Conservation (phyloP, 352 stramenopile species). For the Pythium chondricola region DNA sequence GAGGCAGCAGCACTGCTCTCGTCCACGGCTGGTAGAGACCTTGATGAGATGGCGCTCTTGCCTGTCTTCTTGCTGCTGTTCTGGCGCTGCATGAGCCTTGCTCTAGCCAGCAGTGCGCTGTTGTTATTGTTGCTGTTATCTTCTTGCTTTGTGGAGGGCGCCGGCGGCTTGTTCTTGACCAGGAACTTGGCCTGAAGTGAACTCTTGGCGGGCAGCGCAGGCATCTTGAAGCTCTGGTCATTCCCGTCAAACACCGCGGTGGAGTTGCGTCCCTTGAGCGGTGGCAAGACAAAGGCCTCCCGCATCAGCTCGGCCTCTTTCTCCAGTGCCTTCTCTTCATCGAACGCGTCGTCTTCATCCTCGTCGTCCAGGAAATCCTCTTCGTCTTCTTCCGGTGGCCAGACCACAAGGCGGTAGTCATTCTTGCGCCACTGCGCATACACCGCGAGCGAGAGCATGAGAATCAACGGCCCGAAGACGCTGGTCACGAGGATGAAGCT, state of each 20-base stretch:
- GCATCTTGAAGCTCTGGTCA: conserved; percentile 80
- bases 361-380: conserved; percentile 76
- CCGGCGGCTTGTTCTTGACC: conserved; percentile 12
- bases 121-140: conserved; percentile 4
- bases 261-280: conserved; percentile 53
- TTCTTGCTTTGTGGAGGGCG: neutral
- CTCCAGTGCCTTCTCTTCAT: conserved; percentile 62
- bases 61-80: conserved; percentile 11
- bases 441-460: conserved; percentile 72
- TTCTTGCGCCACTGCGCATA: conserved; percentile 77
- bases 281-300: conserved; percentile 71
- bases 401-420: conserved; percentile 79
- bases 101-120: conserved; percentile 10
- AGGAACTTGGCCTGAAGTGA: conserved; percentile 20
- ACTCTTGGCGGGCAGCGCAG: conserved; percentile 51
- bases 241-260: conserved; percentile 48
- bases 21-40: neutral
- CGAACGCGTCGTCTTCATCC: conserved; percentile 28
- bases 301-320: conserved; percentile 72
- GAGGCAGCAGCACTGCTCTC: too few relatives aligned
- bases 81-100: conserved; percentile 15
- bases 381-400: conserved; percentile 74
- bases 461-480: conserved; percentile 65
- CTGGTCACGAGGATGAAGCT: conserved; percentile 76
- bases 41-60: neutral